Conservation (phyloP, 2,329 filamentous ascomycete genomes). For the Xylariaceae sp. region DNA sequence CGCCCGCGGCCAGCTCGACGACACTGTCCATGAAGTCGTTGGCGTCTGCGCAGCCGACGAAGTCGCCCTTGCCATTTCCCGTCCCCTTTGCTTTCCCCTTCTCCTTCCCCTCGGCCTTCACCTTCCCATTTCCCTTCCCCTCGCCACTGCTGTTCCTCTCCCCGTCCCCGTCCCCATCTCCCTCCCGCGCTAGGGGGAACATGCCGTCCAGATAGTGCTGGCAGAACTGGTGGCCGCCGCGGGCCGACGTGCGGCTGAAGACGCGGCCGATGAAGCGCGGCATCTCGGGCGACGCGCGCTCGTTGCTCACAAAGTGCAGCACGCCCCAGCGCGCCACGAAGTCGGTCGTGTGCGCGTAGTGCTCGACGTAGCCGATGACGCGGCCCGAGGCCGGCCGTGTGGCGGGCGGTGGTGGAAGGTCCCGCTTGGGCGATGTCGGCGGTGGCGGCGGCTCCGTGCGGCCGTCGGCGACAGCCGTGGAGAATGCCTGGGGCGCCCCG, state of each 20-base stretch:
- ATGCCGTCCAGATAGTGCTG: slow-evolving; percentile 57
- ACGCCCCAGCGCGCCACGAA: slow-evolving; percentile 71
- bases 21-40: slow-evolving; percentile 56
- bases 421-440: no score
- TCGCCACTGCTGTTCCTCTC: no score
- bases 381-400: slow-evolving; percentile 31
- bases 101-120: no score
- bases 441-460: slow-evolving; percentile 3
- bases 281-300: slow-evolving; percentile 35
- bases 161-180: no score
- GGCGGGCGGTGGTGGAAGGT: no score
- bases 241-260: slow-evolving; percentile 44
- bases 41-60: slow-evolving; percentile 36
- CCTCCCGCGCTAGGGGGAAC: slow-evolving; percentile 44
- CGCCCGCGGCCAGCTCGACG: slow-evolving; percentile 37
- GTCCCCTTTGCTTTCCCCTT: no score
- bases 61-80: slow-evolving; percentile 26
- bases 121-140: no score
- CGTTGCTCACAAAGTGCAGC: slow-evolving; percentile 54
- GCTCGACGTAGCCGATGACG: slow-evolving; percentile 66
- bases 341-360: slow-evolving; percentile 68
- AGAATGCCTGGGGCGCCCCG: slow-evolving; percentile 25
- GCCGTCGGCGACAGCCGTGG: slow-evolving; percentile 23
- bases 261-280: slow-evolving; percentile 55
- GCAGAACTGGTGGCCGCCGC: slow-evolving; percentile 50